A percentile compares a stretch with the other conserved stretches of the same genome.
These are phyloP conservation scores for Lasiodiplodia theobromae DNA, from an alignment of 2,329 filamentous ascomycete genomes.

Conservation along the genomic window DNA sequence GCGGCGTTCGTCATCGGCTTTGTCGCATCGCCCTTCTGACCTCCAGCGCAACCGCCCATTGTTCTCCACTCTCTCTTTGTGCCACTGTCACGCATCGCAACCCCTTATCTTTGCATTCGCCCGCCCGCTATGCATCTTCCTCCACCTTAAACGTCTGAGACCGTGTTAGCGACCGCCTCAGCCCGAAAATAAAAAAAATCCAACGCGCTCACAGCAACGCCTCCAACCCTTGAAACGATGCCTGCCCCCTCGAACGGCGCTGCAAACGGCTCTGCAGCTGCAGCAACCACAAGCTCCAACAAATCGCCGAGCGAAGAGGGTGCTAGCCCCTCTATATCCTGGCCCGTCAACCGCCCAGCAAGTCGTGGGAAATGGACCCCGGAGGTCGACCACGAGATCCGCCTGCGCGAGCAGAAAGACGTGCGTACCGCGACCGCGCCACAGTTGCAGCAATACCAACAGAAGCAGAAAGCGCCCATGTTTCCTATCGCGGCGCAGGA, in stretches of 20 bases:
- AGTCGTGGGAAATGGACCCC: conserved; percentile 38
- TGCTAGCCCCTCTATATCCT: conserved; percentile 37
- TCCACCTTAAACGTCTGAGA: conserved; percentile 16
- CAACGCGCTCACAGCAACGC: not conserved
- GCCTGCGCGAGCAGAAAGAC: conserved; percentile 36
- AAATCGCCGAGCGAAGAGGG: not conserved
- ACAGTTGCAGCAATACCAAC: conserved; percentile 16
- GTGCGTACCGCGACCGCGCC: conserved; percentile 30
- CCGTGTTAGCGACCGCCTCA: conserved; percentile 15
- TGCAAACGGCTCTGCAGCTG: conserved; percentile 17
- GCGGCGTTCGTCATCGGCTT: conserved; percentile 25
- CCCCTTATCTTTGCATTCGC: not conserved
- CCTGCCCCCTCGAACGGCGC: conserved; percentile 5
- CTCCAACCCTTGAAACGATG: conserved; percentile 2
- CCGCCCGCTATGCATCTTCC: conserved; percentile 20
- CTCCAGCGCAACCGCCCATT: conserved; percentile 18
- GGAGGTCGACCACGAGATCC: conserved; percentile 39
- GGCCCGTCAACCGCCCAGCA: conserved; percentile 39
- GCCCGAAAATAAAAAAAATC: not conserved
- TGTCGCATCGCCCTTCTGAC: conserved; percentile 19
- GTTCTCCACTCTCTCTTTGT: conserved; percentile 4
- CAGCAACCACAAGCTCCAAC: not conserved
- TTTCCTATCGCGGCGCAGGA: conserved; percentile 33
- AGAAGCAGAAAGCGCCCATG: not conserved
- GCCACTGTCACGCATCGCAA: not conserved